Conservation (phyloP, 495 filamentous ascomycete genomes). For the Aspergillus coremiiformis region DNA sequence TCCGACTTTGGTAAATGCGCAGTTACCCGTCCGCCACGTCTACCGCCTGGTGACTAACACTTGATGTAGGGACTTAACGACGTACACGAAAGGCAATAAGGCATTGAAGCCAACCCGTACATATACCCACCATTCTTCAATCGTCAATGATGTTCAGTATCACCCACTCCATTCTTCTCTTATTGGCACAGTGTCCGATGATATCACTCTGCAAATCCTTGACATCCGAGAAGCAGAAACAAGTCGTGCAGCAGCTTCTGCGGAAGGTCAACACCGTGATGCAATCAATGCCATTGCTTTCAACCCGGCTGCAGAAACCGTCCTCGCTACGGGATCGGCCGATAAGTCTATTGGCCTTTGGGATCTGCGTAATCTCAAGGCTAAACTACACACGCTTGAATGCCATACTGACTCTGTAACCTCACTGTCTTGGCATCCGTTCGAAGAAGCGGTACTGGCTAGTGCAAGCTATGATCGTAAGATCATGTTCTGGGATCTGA, state of each 20-base stretch:
- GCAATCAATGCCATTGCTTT: conserved; percentile 93
- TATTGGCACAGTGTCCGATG: conserved; percentile 91
- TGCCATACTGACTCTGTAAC: conserved; percentile 85
- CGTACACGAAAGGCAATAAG: conserved; percentile 60
- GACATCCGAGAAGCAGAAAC: conserved; percentile 66
- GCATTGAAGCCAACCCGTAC: conserved; percentile 59
- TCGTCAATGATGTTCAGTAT: conserved; percentile 95
- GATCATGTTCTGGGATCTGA: conserved; percentile 94
- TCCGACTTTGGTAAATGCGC: conserved; percentile 72
- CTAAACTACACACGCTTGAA: conserved; percentile 77
- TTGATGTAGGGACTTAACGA: conserved; percentile 63
- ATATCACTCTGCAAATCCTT: conserved; percentile 84
- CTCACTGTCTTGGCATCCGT: conserved; percentile 87
- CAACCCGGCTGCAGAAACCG: conserved; percentile 77
- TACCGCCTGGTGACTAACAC: conserved; percentile 12
- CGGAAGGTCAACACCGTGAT: conserved; percentile 70
- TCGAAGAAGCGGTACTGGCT: conserved; percentile 77
- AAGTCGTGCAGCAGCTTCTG: conserved; percentile 52
- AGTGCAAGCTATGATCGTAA: conserved; percentile 88
- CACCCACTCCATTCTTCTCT: conserved; percentile 74
- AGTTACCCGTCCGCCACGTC: not conserved
- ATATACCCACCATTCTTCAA: conserved; percentile 81
- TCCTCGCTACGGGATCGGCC: conserved; percentile 85
- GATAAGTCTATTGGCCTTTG: conserved; percentile 93
- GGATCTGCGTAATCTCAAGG: conserved; percentile 84